phyloP scores from a whole-genome alignment of 1,284 basidiomycete species.

The Cronartium ribicola region DNA sequence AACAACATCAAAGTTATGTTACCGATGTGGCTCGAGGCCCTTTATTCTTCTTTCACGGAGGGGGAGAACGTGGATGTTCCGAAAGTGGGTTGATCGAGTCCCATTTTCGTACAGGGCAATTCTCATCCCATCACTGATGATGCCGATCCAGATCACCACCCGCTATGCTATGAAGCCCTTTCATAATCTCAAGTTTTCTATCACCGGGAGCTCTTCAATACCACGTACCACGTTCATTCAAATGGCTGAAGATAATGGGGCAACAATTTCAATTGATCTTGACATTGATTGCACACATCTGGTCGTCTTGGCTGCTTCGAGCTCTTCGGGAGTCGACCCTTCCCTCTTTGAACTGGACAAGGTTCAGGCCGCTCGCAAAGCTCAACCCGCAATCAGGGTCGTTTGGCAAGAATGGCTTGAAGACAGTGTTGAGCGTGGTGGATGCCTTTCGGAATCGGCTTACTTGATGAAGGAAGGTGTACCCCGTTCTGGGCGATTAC shows the following conservation, averaged over 20 bases:
- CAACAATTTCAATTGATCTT: constrained; percentile 15
- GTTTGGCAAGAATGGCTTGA: constrained; percentile 41
- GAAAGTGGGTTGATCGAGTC: constrained; percentile 11
- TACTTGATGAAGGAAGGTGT: constrained; percentile 28
- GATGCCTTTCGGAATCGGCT: constrained; percentile 30
- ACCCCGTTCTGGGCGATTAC: constrained; percentile 23
- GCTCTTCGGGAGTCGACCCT: constrained; percentile 21
- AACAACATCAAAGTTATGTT: constrained; percentile 26
- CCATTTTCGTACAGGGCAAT: neutral
- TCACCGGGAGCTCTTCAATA: constrained; percentile 25
- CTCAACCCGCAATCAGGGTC: constrained; percentile 19
- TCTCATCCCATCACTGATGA: neutral
- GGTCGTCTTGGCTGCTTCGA: constrained; percentile 23
- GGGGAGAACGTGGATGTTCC: constrained; percentile 34
- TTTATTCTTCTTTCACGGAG: constrained; percentile 39
- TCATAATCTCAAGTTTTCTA: constrained; percentile 26
- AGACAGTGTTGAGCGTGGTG: constrained; percentile 19
- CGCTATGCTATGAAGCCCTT: constrained; percentile 38
- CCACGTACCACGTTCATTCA: constrained; percentile 29
- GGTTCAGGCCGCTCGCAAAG: constrained; percentile 36
- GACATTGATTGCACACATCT: constrained; percentile 37
- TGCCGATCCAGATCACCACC: constrained; percentile 15
- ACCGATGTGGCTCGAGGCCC: constrained; percentile 38
- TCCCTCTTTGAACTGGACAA: constrained; percentile 24
- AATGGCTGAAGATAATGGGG: constrained; percentile 39